Evolutionary conservation across 2,329 filamentous ascomycete genomes (phyloP).

Genomic region (Piedraia hortae): DNA sequence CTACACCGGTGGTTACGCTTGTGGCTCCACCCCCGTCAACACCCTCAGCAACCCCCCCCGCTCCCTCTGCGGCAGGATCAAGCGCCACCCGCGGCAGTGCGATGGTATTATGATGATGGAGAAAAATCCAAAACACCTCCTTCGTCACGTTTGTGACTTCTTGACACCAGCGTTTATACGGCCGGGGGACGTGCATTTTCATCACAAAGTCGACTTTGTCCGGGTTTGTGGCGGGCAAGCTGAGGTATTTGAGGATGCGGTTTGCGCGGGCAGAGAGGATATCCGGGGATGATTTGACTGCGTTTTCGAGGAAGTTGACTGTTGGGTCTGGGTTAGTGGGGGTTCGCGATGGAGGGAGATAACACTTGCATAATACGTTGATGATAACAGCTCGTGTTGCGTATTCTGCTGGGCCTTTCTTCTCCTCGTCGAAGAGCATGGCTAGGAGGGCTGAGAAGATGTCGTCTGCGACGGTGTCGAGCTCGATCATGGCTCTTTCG

Average conservation of each 20-base stretch:
- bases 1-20: no score
- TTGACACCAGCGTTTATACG: constrained; percentile 83
- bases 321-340: constrained; percentile 1
- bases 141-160: constrained; percentile 83
- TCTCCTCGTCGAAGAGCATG: constrained; percentile 92
- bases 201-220: constrained; percentile 64
- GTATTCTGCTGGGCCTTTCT: constrained; percentile 91
- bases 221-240: constrained; percentile 52
- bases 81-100: constrained; percentile 28
- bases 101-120: constrained; percentile 78
- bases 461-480: constrained; percentile 49
- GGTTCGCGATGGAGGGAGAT: constrained; percentile 2
- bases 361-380: constrained; percentile 37
- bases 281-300: constrained; percentile 18
- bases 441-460: constrained; percentile 65
- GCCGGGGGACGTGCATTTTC: constrained; percentile 63
- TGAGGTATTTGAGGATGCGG: constrained; percentile 52
- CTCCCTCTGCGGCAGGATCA: no score
- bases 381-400: constrained; percentile 77
- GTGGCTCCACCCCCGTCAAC: no score
- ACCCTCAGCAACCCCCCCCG: no score
- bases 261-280: constrained; percentile 31
- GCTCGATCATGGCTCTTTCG: constrained; percentile 53
- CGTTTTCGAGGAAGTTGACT: constrained; percentile 55
- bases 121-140: constrained; percentile 97